A percentile compares a stretch with the other conserved stretches of the same genome.
Conservation (phyloP, 176 grass and related monocot genomes). For the Triticum monococcum region DNA sequence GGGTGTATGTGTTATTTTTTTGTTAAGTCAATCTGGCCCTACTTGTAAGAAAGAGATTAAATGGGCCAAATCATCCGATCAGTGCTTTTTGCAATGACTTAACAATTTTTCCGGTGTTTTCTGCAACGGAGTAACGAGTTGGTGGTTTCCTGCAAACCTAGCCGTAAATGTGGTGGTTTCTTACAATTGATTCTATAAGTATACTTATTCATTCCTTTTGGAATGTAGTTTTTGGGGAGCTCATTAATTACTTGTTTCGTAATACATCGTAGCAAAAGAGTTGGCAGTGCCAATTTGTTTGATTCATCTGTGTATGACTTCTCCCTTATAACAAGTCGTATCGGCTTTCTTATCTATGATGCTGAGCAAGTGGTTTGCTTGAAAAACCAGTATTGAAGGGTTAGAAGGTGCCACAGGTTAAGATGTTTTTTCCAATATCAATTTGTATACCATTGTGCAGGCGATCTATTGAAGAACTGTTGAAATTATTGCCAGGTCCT, state of each 20-base stretch:
- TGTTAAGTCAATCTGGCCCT: no score
- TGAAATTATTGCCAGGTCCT: conserved; percentile 83
- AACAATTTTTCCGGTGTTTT: no score
- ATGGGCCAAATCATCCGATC: no score
- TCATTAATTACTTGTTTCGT: neutral
- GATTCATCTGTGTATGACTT: neutral
- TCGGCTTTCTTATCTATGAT: conserved; percentile 4
- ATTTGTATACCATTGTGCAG: conserved; percentile 39
- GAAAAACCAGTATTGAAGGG: neutral
- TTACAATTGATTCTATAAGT: no score
- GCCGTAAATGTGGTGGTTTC: no score
- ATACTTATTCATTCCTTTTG: neutral
- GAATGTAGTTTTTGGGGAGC: neutral
- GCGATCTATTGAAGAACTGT: conserved; percentile 90
- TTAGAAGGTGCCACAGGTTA: neutral
- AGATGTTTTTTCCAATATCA: neutral
- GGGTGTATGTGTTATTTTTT: no score
- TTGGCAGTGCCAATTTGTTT: neutral
- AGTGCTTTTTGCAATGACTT: no score
- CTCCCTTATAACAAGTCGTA: neutral
- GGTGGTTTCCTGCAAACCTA: no score
- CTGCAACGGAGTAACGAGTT: no score
- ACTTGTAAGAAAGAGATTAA: no score
- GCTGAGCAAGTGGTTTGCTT: neutral
- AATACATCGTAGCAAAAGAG: neutral